A percentile compares a stretch with the other conserved stretches of the same genome.
phyloP scores from a whole-genome alignment of 306 rosid genomes.

The Pueraria montana region DNA sequence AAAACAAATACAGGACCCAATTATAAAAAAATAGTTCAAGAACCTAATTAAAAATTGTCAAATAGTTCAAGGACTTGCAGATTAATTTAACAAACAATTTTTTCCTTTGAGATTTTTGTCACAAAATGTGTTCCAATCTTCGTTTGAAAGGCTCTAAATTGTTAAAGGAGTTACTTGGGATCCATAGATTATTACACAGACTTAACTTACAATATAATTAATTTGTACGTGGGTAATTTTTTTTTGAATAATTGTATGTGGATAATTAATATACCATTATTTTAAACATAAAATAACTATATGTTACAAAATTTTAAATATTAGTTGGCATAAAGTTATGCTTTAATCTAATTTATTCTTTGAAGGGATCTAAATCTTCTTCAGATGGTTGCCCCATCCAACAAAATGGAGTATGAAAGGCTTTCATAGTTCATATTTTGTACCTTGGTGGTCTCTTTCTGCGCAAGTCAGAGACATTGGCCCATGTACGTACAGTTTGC shows the following conservation, averaged over 20 bases:
- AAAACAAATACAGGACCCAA: too few species aligned
- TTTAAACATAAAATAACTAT: not conserved
- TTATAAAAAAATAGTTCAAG: too few species aligned
- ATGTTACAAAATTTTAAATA: not conserved
- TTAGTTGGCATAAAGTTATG: not conserved
- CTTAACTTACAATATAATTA: not conserved
- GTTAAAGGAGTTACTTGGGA: too few species aligned
- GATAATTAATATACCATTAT: not conserved
- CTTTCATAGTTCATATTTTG: not conserved
- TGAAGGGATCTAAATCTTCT: not conserved
- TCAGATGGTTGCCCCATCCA: not conserved
- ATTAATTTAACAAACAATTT: too few species aligned
- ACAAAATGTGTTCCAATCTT: too few species aligned
- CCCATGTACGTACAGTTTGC: conserved; percentile 22
- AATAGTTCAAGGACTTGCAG: too few species aligned
- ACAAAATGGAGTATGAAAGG: not conserved
- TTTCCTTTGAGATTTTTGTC: too few species aligned
- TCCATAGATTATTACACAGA: too few species aligned
- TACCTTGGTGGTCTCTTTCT: conserved; percentile 32
- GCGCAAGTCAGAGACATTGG: conserved; percentile 40
- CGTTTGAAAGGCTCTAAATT: too few species aligned
- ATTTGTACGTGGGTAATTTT: too few species aligned
- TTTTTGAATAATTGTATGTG: too few species aligned
- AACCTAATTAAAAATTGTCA: too few species aligned
- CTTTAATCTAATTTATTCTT: not conserved